These are phyloP conservation scores for Epichloe sylvatica DNA, from an alignment of 2,329 filamentous ascomycete species.

Conservation along the genomic window DNA sequence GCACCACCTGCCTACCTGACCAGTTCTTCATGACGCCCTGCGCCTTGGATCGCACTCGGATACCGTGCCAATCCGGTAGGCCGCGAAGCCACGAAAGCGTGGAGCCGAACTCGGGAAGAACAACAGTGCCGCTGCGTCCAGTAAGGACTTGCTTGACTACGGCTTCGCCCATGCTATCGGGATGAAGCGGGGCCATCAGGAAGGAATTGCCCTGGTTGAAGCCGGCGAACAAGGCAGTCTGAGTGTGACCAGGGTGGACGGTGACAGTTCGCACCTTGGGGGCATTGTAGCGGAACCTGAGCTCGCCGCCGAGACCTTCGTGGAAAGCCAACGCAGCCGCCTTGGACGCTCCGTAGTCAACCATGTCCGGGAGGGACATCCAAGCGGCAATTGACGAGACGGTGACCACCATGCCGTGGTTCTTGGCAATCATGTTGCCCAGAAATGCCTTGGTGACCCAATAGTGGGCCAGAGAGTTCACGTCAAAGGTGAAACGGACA, in stretches of 20 bases:
- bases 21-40: slow-evolving; percentile 30
- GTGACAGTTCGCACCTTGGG: slow-evolving; percentile 51
- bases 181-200: slow-evolving; percentile 21
- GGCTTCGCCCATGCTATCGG: slow-evolving; percentile 30
- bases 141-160: slow-evolving; percentile 36
- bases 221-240: slow-evolving; percentile 25
- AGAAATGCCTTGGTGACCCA: slow-evolving; percentile 54
- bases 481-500: slow-evolving; percentile 53
- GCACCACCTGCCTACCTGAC: slow-evolving; percentile 32
- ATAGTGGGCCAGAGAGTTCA: slow-evolving; percentile 57
- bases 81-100: slow-evolving; percentile 31
- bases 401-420: slow-evolving; percentile 63
- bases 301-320: slow-evolving; percentile 47
- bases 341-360: slow-evolving; percentile 56
- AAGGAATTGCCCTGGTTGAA: slow-evolving; percentile 38
- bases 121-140: slow-evolving; percentile 32
- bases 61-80: slow-evolving; percentile 51
- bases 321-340: slow-evolving; percentile 53
- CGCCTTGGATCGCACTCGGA: slow-evolving; percentile 31
- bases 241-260: slow-evolving; percentile 39
- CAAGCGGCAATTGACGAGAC: slow-evolving; percentile 52
- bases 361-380: slow-evolving; percentile 45
- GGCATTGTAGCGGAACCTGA: slow-evolving; percentile 46
- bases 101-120: slow-evolving; percentile 29
- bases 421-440: slow-evolving; percentile 44